These are phyloP conservation scores for Zychaea mexicana DNA, from an alignment of 371 early-diverging fungal genomes.

Conservation along the genomic window DNA sequence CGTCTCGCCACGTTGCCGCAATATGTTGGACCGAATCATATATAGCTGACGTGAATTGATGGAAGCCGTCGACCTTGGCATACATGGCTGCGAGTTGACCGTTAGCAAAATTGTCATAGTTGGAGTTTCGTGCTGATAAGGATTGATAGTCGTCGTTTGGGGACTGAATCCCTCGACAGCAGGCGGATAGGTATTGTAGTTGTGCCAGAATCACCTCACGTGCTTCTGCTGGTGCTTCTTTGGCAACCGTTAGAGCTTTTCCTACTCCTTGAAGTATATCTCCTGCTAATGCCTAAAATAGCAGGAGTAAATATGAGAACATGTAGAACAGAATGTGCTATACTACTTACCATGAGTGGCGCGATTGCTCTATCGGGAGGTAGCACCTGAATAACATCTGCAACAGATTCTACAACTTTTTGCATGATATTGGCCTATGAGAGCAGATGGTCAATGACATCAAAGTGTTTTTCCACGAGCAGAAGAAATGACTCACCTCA, in stretches of 20 bases:
- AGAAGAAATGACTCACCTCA: not conserved
- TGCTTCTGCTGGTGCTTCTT: constrained; percentile 20
- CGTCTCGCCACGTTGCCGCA: constrained; percentile 29
- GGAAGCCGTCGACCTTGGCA: constrained; percentile 27
- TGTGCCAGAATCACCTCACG: constrained; percentile 28
- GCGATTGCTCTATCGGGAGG: constrained; percentile 56
- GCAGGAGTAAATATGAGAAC: not conserved
- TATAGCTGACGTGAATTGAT: constrained; percentile 35
- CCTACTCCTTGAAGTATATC: constrained; percentile 44
- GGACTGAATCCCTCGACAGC: constrained; percentile 58
- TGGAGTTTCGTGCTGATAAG: constrained; percentile 23
- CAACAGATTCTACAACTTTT: constrained; percentile 73
- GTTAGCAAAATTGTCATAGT: constrained; percentile 45
- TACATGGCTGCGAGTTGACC: constrained; percentile 32
- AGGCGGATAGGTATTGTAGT: constrained; percentile 51
- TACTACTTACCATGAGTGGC: constrained; percentile 57
- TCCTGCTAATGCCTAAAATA: constrained; percentile 38
- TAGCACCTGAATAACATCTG: constrained; percentile 68
- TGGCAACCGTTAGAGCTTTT: constrained; percentile 21
- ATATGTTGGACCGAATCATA: constrained; percentile 30
- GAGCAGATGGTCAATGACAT: no score
- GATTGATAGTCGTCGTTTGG: constrained; percentile 53
- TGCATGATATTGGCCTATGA: constrained; percentile 57
- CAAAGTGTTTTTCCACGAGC: no score
- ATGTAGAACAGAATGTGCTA: not conserved